phyloP scores from a whole-genome alignment of 2,329 filamentous ascomycete species.

The Xylaria sp. region DNA sequence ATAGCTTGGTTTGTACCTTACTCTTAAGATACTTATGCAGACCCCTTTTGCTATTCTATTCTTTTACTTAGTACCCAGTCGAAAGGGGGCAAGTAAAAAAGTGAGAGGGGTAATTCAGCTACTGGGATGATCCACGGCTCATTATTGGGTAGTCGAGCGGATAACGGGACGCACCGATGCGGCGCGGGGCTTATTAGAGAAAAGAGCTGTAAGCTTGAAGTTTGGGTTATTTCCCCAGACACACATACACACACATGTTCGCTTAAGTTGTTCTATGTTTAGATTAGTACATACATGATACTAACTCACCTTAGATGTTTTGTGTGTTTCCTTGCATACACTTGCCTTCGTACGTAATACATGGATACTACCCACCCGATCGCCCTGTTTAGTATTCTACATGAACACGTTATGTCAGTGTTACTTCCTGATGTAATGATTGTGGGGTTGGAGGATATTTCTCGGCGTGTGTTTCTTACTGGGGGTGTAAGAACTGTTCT shows the following conservation, averaged over 20 bases:
- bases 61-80: too few relatives aligned
- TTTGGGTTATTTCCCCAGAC: not conserved
- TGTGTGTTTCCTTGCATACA: not conserved
- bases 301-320: not conserved
- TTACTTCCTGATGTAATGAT: not conserved
- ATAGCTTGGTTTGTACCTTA: not conserved
- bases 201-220: not conserved
- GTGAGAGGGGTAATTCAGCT: slow-evolving; percentile 14
- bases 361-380: not conserved
- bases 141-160: not conserved
- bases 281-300: slow-evolving; percentile 2
- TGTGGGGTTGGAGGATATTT: not conserved
- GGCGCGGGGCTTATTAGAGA: slow-evolving; percentile 17
- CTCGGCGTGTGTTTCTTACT: slow-evolving; percentile 6
- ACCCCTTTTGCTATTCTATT: too few relatives aligned
- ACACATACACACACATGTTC: slow-evolving; percentile 9
- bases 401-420: not conserved
- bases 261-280: slow-evolving; percentile 24
- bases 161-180: slow-evolving; percentile 30
- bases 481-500: not conserved
- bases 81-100: not conserved
- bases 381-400: not conserved
- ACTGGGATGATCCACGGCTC: slow-evolving; percentile 11
- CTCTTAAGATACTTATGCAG: not conserved
- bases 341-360: not conserved